Conservation (phyloP, 495 filamentous ascomycete genomes). For the Cenococcum geophilum region DNA sequence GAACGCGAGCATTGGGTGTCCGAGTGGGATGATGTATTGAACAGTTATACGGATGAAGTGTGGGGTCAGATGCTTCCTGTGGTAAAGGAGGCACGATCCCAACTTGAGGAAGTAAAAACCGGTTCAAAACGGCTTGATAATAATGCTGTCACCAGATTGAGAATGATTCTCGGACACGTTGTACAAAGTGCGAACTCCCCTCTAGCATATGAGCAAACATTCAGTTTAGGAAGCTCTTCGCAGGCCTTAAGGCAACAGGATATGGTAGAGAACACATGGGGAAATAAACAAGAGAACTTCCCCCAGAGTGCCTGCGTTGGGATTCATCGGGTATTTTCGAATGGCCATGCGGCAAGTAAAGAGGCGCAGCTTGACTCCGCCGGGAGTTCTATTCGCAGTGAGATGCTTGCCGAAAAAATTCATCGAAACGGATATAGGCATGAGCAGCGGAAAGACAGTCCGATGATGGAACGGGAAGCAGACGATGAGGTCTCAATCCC, state of each 20-base stretch:
- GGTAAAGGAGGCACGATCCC: conserved; percentile 3
- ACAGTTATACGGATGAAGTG: conserved; percentile 18
- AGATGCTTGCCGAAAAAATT: background rate
- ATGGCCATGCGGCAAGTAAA: background rate
- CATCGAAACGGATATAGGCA: background rate
- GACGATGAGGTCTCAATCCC: conserved; percentile 3
- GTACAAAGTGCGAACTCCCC: conserved; percentile 4
- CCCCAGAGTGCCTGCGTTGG: background rate
- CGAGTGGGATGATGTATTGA: conserved; percentile 18
- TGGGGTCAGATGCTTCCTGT: conserved; percentile 15
- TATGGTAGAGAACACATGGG: background rate
- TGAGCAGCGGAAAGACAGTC: background rate
- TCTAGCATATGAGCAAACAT: background rate
- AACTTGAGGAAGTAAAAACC: conserved; percentile 13
- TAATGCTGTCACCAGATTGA: conserved; percentile 9
- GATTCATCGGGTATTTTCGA: background rate
- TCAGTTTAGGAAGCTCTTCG: background rate
- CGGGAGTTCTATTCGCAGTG: background rate
- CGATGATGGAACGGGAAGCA: background rate
- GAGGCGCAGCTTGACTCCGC: background rate
- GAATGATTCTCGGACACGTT: conserved; percentile 20
- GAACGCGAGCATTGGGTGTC: conserved; percentile 5
- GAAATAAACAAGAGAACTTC: background rate
- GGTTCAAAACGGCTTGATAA: conserved; percentile 3
- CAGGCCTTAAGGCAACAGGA: background rate